A percentile compares a stretch with the other conserved stretches of the same genome.
These are phyloP conservation scores for Nakazawaea ambrosiae DNA, from an alignment of 805 yeast species.

Conservation along the genomic window DNA sequence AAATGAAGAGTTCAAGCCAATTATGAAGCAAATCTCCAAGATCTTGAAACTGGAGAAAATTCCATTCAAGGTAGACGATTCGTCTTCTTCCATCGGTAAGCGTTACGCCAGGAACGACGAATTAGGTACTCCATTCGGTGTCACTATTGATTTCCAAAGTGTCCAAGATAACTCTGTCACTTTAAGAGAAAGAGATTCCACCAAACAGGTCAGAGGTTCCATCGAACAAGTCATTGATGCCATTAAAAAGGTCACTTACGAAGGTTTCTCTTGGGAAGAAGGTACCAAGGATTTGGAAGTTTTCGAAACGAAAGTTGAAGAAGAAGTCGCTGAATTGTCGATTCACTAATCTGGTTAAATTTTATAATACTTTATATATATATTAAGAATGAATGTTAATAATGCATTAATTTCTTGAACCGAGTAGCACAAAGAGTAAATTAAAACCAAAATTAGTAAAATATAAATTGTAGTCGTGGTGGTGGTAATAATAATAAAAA, in stretches of 20 bases:
- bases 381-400: background rate
- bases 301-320: constrained; percentile 64
- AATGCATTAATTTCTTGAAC: background rate
- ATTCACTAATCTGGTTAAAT: constrained; percentile 4
- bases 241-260: constrained; percentile 67
- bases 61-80: constrained; percentile 94
- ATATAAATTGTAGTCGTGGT: too few species aligned
- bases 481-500: too few species aligned
- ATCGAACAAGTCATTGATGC: constrained; percentile 65
- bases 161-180: constrained; percentile 84
- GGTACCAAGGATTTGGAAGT: constrained; percentile 69
- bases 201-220: constrained; percentile 93
- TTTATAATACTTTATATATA: too few species aligned
- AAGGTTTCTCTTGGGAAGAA: constrained; percentile 74
- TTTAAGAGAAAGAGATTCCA: constrained; percentile 94
- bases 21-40: constrained; percentile 61
- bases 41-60: constrained; percentile 73
- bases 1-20: constrained; percentile 72
- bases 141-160: constrained; percentile 93
- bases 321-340: constrained; percentile 17
- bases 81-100: constrained; percentile 96
- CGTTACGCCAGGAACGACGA: constrained; percentile 98
- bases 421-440: too few species aligned
- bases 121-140: constrained; percentile 97
- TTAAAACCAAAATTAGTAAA: too few species aligned